Evolutionary conservation across 2,329 filamentous ascomycete genomes (phyloP).

Genomic region (Amylocarpus encephaloides): DNA sequence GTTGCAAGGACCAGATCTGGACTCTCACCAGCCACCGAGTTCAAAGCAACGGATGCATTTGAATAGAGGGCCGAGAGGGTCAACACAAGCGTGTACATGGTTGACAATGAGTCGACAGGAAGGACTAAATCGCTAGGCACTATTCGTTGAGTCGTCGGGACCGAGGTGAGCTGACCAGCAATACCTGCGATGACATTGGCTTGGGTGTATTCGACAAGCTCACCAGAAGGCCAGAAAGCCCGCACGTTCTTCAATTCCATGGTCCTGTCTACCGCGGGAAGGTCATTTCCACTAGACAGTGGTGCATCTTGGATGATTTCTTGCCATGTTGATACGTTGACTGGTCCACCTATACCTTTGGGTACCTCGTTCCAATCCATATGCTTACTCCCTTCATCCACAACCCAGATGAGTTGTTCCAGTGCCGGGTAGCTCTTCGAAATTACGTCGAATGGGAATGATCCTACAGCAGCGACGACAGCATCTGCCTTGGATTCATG

Average conservation of each 20-base stretch:
- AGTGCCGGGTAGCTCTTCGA: slow-evolving; percentile 63
- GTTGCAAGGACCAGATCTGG: slow-evolving; percentile 69
- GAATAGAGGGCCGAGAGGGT: slow-evolving; percentile 78
- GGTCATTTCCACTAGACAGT: slow-evolving; percentile 48
- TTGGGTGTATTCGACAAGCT: slow-evolving; percentile 78
- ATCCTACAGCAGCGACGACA: slow-evolving; percentile 76
- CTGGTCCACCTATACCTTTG: slow-evolving; percentile 62
- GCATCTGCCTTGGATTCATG: slow-evolving; percentile 69
- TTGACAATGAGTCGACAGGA: slow-evolving; percentile 72
- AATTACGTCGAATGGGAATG: slow-evolving; percentile 73
- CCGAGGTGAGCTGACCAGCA: slow-evolving; percentile 66
- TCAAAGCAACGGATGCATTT: slow-evolving; percentile 80
- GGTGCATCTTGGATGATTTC: slow-evolving; percentile 72
- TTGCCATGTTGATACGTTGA: slow-evolving; percentile 89
- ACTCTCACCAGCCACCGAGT: slow-evolving; percentile 71
- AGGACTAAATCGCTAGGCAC: slow-evolving; percentile 73
- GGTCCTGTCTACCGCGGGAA: slow-evolving; percentile 57
- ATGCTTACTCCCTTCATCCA: slow-evolving; percentile 82
- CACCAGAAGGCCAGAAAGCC: slow-evolving; percentile 60
- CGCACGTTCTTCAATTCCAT: slow-evolving; percentile 49
- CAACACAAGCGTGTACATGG: slow-evolving; percentile 71
- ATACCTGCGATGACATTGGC: slow-evolving; percentile 82
- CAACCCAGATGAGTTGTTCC: slow-evolving; percentile 82
- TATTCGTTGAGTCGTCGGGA: slow-evolving; percentile 71
- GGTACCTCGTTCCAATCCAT: slow-evolving; percentile 94